Evolutionary conservation across 2,329 filamentous ascomycete genomes (phyloP), one percentile per base, ranked within the genome.

Genomic region (Aspergillus ochraceoroseus): DNA sequence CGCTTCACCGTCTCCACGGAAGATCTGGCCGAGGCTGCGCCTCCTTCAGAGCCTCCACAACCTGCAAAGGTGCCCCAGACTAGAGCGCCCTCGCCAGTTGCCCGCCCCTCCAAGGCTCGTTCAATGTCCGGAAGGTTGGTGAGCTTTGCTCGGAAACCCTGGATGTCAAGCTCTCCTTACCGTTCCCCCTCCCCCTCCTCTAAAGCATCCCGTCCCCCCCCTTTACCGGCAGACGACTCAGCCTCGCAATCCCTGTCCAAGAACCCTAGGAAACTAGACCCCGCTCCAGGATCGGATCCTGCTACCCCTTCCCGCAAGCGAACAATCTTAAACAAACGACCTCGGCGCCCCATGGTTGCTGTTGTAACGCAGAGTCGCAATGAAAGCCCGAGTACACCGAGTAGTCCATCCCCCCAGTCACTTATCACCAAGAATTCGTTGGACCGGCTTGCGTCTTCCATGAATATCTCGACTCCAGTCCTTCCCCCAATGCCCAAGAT

Each of bases 101-200:
- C 57, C 52, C 57, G 62, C 44, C 54, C 65, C 44, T 58, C 63
- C 38, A 71, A 70, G 55, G 53, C 63, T 30, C 70, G 68, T 37
- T 67, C 67, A 7, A 67, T 74, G 47, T 70, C 73, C n/a, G 71
- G 67, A 20, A 68, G 72, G 15, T 63, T 76, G 48, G 69, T 68
- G 32, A 71, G 62, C 31, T 62, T 77, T 38, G 70, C 72, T 22
- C 66, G 71, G 32, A 74, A 71, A 55, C 70, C 72, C 39, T 76
- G 72, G 72, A 65, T 64, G 34, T 58, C 61, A 7, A 61, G 56
- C 29, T 64, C 65, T 7, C 58, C 61, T 4, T 72, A 70, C 17
- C 65, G 70, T 44, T 70, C 72, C 3, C 66, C 71, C 5, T 73
- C 71, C 13, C 70, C 71, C 3, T 62, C 59, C 11, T 56, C 60